Percentiles rank a stretch among this genome's conserved stretches.
These are phyloP conservation scores for Zasmidium cellare DNA, from an alignment of 2,329 filamentous ascomycete genomes.

Conservation along the genomic window DNA sequence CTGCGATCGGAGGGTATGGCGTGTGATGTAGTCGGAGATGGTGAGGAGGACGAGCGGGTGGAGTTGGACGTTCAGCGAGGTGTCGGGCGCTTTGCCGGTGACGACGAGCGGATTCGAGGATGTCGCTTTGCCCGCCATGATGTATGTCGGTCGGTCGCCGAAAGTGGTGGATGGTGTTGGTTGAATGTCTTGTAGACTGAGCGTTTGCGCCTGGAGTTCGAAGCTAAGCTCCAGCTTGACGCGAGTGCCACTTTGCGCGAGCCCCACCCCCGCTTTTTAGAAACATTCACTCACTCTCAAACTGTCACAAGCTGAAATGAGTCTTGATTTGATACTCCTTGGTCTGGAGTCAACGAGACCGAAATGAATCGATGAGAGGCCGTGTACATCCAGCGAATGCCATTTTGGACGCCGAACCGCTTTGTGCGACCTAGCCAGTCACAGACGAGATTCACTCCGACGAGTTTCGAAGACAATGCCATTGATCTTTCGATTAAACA, in stretches of 20 bases:
- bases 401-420: too few relatives aligned
- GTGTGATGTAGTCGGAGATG: constrained; percentile 94
- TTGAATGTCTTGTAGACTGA: neutral
- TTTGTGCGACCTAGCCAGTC: neutral
- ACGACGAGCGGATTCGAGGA: constrained; percentile 45
- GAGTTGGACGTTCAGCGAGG: constrained; percentile 75
- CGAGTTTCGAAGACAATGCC: neutral
- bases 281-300: neutral
- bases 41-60: constrained; percentile 94
- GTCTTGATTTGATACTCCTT: too few relatives aligned
- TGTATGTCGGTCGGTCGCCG: constrained; percentile 7
- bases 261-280: neutral
- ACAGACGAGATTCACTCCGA: neutral
- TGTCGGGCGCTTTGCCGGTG: constrained; percentile 57
- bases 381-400: too few relatives aligned
- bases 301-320: neutral
- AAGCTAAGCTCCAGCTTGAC: neutral
- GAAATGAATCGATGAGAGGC: too few relatives aligned
- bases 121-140: constrained; percentile 36
- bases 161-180: neutral
- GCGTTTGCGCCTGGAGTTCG: neutral
- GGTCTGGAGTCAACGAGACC: too few relatives aligned
- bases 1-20: constrained; percentile 77
- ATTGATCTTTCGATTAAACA: neutral
- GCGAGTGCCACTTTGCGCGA: neutral